These are phyloP conservation scores for Jaminaea rosea DNA, from an alignment of 1,284 basidiomycete species.

Conservation along the genomic window DNA sequence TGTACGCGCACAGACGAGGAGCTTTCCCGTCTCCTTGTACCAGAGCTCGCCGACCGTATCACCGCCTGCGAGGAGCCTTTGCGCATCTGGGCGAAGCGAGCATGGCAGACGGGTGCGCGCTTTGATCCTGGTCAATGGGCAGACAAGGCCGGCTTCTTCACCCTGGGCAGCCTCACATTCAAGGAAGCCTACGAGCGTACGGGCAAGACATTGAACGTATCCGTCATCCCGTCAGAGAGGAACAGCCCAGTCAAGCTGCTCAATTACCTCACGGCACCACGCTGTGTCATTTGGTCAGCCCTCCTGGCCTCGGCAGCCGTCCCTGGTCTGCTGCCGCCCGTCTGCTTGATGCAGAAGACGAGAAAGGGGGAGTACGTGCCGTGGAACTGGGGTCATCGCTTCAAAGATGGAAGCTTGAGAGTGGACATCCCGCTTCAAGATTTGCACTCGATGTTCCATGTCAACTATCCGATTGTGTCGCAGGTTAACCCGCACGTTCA, in stretches of 20 bases:
- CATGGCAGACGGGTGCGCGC: conserved; percentile 77
- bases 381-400: conserved; percentile 74
- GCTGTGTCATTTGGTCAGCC: conserved; percentile 59
- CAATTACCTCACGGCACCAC: conserved; percentile 90
- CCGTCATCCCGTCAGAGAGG: conserved; percentile 86
- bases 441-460: conserved; percentile 61
- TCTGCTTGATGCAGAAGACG: conserved; percentile 83
- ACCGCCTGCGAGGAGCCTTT: conserved; percentile 76
- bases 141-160: conserved; percentile 66
- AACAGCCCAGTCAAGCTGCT: conserved; percentile 84
- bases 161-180: conserved; percentile 87
- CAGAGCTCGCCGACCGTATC: conserved; percentile 62
- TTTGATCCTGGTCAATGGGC: conserved; percentile 91
- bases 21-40: conserved; percentile 57
- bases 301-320: conserved; percentile 44
- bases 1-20: conserved; percentile 88
- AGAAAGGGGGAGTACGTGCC: conserved; percentile 67
- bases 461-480: conserved; percentile 88
- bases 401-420: conserved; percentile 43
- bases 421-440: conserved; percentile 91
- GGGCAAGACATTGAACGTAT: conserved; percentile 79
- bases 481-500: conserved; percentile 89
- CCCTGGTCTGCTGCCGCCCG: conserved; percentile 42
- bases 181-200: conserved; percentile 87
- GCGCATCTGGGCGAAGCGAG: conserved; percentile 63